A percentile compares a stretch with the other conserved stretches of the same genome.
phyloP scores from a whole-genome alignment of 2,329 filamentous ascomycete genomes.

The Pyrenophora tritici-repentis region DNA sequence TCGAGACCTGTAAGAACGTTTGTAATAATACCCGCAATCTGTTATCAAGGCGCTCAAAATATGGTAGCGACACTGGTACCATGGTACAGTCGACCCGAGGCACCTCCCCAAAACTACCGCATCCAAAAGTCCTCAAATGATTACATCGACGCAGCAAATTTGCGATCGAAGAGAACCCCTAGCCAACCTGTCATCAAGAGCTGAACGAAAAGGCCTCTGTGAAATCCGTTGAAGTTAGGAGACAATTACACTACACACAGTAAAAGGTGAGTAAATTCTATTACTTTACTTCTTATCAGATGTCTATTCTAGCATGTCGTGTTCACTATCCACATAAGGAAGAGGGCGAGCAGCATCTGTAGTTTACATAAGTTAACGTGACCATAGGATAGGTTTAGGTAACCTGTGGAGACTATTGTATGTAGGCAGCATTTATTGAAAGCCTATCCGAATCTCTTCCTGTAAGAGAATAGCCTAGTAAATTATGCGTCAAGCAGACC shows the following conservation, averaged over 20 bases:
- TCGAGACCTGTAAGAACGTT: constrained; percentile 43
- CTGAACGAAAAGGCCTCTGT: too few relatives aligned
- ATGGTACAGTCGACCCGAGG: too few relatives aligned
- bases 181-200: constrained; percentile 11
- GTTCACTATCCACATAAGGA: constrained; percentile 37
- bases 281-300: constrained; percentile 29
- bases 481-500: constrained; percentile 17
- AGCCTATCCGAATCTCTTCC: constrained; percentile 28
- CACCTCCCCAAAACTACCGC: too few relatives aligned
- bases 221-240: too few relatives aligned
- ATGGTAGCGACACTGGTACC: too few relatives aligned
- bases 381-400: constrained; percentile 43
- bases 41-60: too few relatives aligned
- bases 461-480: constrained; percentile 17
- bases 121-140: too few relatives aligned
- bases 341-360: constrained; percentile 49
- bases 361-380: constrained; percentile 42
- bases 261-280: constrained; percentile 40
- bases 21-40: constrained; percentile 49
- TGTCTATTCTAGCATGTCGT: constrained; percentile 26
- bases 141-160: too few relatives aligned
- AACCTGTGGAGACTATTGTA: constrained; percentile 45
- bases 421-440: constrained; percentile 37
- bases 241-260: constrained; percentile 38
- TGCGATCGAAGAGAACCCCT: too few relatives aligned